A percentile compares a stretch with the other conserved stretches of the same genome.
phyloP scores from a whole-genome alignment of 2,329 filamentous ascomycete species.

The Penicillium hesseltinei region DNA sequence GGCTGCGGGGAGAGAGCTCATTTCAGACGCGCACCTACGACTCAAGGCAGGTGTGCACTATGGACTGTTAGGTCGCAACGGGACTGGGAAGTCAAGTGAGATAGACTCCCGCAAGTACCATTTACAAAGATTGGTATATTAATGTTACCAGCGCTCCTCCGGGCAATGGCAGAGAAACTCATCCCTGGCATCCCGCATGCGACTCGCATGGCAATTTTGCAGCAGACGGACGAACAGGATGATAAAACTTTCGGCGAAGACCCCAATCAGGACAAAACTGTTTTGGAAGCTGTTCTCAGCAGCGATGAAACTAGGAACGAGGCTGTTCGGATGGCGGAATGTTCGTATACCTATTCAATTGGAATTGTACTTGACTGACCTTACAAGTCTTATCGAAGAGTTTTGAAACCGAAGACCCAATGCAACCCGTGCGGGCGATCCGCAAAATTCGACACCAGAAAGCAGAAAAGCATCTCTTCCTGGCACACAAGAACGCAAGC shows the following conservation, averaged over 20 bases:
- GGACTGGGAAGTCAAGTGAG: conserved; percentile 75
- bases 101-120: not conserved
- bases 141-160: conserved; percentile 58
- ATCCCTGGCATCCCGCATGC: conserved; percentile 72
- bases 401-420: conserved; percentile 57
- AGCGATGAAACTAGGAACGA: conserved; percentile 52
- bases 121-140: conserved; percentile 4
- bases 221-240: conserved; percentile 57
- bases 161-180: conserved; percentile 72
- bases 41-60: conserved; percentile 73
- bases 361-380: not conserved
- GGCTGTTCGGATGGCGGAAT: conserved; percentile 59
- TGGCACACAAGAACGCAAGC: conserved; percentile 70
- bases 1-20: conserved; percentile 58
- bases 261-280: conserved; percentile 42
- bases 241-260: conserved; percentile 8
- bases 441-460: conserved; percentile 63
- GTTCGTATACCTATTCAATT: conserved; percentile 39
- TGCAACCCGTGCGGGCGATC: conserved; percentile 60
- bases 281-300: conserved; percentile 65
- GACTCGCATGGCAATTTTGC: conserved; percentile 65
- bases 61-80: conserved; percentile 76
- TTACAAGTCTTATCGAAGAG: conserved; percentile 56
- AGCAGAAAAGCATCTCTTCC: conserved; percentile 62
- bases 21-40: conserved; percentile 67